Conservation (phyloP, 495 filamentous ascomycete genomes). For the Hyphodiscus hymeniophilus region DNA sequence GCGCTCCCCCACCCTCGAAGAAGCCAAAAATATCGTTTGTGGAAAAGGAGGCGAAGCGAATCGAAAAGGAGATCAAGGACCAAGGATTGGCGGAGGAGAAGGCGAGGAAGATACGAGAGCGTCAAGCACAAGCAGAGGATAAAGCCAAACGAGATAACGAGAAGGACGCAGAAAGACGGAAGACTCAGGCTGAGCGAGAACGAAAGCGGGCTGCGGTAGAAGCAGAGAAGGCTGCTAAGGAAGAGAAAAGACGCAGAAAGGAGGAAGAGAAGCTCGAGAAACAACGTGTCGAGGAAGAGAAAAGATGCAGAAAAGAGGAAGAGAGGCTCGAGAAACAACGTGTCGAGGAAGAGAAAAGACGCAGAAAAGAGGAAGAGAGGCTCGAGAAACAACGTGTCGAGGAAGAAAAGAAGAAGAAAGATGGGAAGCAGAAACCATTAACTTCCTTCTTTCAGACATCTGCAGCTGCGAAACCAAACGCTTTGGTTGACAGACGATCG, state of each 20-base stretch:
- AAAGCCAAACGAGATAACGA: conserved; percentile 32
- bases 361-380: conserved; percentile 32
- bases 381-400: conserved; percentile 30
- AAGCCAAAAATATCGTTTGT: conserved; percentile 41
- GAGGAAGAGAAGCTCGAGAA: conserved; percentile 33
- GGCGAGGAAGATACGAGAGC: conserved; percentile 10
- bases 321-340: conserved; percentile 40
- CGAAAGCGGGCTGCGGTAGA: conserved; percentile 40
- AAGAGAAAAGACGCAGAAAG: conserved; percentile 33
- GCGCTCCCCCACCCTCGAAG: conserved; percentile 23
- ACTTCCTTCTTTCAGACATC: conserved; percentile 40
- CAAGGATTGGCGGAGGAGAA: conserved; percentile 27
- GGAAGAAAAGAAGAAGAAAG: conserved; percentile 62
- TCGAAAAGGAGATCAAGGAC: conserved; percentile 11
- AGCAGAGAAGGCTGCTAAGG: conserved; percentile 38
- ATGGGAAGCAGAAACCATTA: conserved; percentile 42
- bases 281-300: conserved; percentile 34
- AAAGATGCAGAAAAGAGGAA: conserved; percentile 43
- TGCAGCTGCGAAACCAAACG: conserved; percentile 23
- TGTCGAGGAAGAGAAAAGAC: conserved; percentile 36
- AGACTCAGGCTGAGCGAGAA: conserved; percentile 37
- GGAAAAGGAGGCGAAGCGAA: conserved; percentile 31
- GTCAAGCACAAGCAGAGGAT: conserved; percentile 5
- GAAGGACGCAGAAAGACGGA: conserved; percentile 41
- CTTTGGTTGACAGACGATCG: conserved; percentile 23